phyloP scores from a whole-genome alignment of 1,284 basidiomycete species.

The Ceratobasidium sp. region DNA sequence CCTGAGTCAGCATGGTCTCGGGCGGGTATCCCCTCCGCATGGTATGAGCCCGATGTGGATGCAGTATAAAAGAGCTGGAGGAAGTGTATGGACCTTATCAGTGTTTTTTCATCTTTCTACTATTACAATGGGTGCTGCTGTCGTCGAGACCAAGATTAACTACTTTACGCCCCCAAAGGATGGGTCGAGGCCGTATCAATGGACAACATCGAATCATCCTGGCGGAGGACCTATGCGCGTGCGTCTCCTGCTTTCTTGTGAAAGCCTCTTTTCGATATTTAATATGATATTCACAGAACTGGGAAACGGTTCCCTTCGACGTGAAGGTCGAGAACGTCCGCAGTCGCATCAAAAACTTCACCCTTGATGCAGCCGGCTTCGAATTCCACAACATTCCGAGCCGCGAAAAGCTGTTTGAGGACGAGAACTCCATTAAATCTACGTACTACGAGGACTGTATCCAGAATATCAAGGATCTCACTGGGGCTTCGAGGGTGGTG shows the following conservation, averaged over 20 bases:
- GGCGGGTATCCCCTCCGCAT: background rate
- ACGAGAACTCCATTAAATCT: slow-evolving; percentile 61
- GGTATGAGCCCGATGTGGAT: background rate
- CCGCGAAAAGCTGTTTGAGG: slow-evolving; percentile 49
- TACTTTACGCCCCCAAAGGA: slow-evolving; percentile 47
- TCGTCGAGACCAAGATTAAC: slow-evolving; percentile 43
- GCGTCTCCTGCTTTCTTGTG: background rate
- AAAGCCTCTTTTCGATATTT: background rate
- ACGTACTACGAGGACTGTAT: slow-evolving; percentile 71
- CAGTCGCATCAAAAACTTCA: slow-evolving; percentile 61
- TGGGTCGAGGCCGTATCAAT: slow-evolving; percentile 47
- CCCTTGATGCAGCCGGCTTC: slow-evolving; percentile 68
- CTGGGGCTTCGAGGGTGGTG: slow-evolving; percentile 67
- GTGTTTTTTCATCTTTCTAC: background rate
- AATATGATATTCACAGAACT: slow-evolving; percentile 40
- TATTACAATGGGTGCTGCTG: slow-evolving; percentile 25
- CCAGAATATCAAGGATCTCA: slow-evolving; percentile 67
- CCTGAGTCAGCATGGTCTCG: background rate
- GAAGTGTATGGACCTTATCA: background rate
- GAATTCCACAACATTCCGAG: slow-evolving; percentile 61
- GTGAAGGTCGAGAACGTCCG: slow-evolving; percentile 66
- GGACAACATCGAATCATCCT: slow-evolving; percentile 43
- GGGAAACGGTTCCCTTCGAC: slow-evolving; percentile 46
- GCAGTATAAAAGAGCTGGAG: background rate
- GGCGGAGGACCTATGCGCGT: slow-evolving; percentile 32